Conservation (phyloP, 2,329 filamentous ascomycete genomes). For the Exophiala viscosa region DNA sequence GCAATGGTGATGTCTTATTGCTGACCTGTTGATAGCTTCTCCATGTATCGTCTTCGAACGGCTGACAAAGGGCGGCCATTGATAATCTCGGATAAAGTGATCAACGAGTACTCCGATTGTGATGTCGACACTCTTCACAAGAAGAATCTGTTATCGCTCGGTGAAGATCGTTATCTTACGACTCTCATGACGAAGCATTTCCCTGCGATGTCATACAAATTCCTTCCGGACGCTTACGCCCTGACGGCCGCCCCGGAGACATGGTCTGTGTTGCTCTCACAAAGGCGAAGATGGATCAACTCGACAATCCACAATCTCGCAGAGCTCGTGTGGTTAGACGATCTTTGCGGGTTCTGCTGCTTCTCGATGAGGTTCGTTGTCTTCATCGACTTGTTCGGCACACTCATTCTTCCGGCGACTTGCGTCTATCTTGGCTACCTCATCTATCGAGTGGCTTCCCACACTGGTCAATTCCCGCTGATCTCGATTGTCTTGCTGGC, state of each 20-base stretch:
- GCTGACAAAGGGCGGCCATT: slow-evolving; percentile 91
- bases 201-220: slow-evolving; percentile 93
- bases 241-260: slow-evolving; percentile 90
- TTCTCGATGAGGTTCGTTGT: slow-evolving; percentile 98
- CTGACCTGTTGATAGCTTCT: slow-evolving; percentile 67
- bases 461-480: slow-evolving; percentile 71
- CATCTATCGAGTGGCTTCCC: slow-evolving; percentile 70
- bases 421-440: slow-evolving; percentile 83
- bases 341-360: slow-evolving; percentile 97
- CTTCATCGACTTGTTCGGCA: slow-evolving; percentile 89
- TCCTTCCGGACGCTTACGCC: slow-evolving; percentile 87
- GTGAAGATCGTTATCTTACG: slow-evolving; percentile 95
- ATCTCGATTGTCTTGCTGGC: slow-evolving; percentile 88
- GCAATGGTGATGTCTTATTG: not conserved
- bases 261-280: slow-evolving; percentile 92
- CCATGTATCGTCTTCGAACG: slow-evolving; percentile 95
- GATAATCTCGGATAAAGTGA: slow-evolving; percentile 84
- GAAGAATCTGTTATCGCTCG: slow-evolving; percentile 87
- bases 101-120: slow-evolving; percentile 83
- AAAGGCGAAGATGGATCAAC: slow-evolving; percentile 98
- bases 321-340: slow-evolving; percentile 82
- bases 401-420: slow-evolving; percentile 84
- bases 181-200: slow-evolving; percentile 99
- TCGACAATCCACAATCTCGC: slow-evolving; percentile 95
- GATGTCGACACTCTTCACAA: slow-evolving; percentile 91